A percentile compares a stretch with the other conserved stretches of the same genome.
Evolutionary conservation across 1,139 yeast genomes (phyloP).

Genomic region (Suhomyces kunorum): DNA sequence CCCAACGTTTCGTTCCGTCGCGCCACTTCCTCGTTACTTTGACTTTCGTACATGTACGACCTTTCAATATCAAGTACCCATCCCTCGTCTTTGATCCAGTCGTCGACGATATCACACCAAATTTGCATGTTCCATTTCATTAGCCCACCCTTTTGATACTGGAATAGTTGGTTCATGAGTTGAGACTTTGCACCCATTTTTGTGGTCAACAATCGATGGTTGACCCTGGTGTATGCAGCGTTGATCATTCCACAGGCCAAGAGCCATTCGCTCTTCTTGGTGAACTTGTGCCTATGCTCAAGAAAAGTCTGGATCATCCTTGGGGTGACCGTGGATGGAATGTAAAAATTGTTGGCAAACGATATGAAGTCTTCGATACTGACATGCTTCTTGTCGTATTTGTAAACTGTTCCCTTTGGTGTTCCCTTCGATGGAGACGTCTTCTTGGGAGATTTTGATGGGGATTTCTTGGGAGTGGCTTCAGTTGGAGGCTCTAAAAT

Average conservation of each 20-base stretch:
- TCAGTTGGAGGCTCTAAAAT: slow-evolving; percentile 4
- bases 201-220: slow-evolving; percentile 44
- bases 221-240: slow-evolving; percentile 57
- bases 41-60: slow-evolving; percentile 36
- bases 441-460: not conserved
- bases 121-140: slow-evolving; percentile 48
- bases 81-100: slow-evolving; percentile 51
- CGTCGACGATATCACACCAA: slow-evolving; percentile 55
- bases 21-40: slow-evolving; percentile 21
- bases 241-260: slow-evolving; percentile 66
- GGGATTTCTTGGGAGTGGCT: slow-evolving; percentile 9
- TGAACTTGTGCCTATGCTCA: slow-evolving; percentile 51
- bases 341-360: slow-evolving; percentile 62
- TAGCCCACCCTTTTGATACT: slow-evolving; percentile 55
- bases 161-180: slow-evolving; percentile 51
- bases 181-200: slow-evolving; percentile 52
- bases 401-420: slow-evolving; percentile 15
- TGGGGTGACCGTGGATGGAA: slow-evolving; percentile 55
- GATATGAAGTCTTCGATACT: slow-evolving; percentile 54
- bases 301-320: slow-evolving; percentile 53
- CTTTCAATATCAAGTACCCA: slow-evolving; percentile 55
- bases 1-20: slow-evolving; percentile 28
- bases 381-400: slow-evolving; percentile 29
- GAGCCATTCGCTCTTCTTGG: slow-evolving; percentile 63
- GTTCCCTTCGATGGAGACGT: slow-evolving; percentile 5